Evolutionary conservation across 2,329 filamentous ascomycete species (phyloP).

Genomic region (Decorospora gaudefroyi): DNA sequence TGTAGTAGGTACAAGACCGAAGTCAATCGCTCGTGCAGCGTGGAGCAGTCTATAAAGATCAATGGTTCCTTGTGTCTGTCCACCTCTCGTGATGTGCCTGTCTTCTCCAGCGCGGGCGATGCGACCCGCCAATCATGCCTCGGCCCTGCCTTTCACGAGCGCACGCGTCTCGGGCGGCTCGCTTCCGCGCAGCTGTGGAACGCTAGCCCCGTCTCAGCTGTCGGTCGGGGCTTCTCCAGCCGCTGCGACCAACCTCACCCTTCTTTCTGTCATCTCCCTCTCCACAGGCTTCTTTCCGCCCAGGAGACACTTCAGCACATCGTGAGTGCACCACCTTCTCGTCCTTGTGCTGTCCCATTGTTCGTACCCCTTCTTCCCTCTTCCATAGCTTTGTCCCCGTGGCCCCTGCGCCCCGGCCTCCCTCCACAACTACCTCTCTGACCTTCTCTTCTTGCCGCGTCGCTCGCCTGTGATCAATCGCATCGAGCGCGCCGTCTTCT

Average conservation of each 20-base stretch:
- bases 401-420: conserved; percentile 37
- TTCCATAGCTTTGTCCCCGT: conserved; percentile 41
- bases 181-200: conserved; percentile 25
- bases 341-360: conserved; percentile 35
- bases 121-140: conserved; percentile 24
- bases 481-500: conserved; percentile 37
- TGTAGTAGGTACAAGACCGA: conserved; percentile 7
- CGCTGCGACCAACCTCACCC: conserved; percentile 28
- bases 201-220: conserved; percentile 31
- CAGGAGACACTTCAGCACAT: conserved; percentile 41
- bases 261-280: conserved; percentile 32
- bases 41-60: background rate
- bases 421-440: conserved; percentile 35
- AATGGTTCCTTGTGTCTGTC: conserved; percentile 2
- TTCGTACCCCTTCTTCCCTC: conserved; percentile 35
- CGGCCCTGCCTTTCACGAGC: conserved; percentile 17
- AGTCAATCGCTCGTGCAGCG: conserved; percentile 7
- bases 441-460: conserved; percentile 41
- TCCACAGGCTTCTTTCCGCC: conserved; percentile 29
- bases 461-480: conserved; percentile 40
- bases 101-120: conserved; percentile 3
- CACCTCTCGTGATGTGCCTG: conserved; percentile 15
- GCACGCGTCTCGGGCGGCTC: conserved; percentile 24
- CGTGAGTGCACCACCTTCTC: conserved; percentile 47
- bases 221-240: conserved; percentile 18